A percentile compares a stretch with the other conserved stretches of the same genome.
phyloP scores from a whole-genome alignment of 2,329 filamentous ascomycete species.

The Lasiodiplodia gonubiensis region DNA sequence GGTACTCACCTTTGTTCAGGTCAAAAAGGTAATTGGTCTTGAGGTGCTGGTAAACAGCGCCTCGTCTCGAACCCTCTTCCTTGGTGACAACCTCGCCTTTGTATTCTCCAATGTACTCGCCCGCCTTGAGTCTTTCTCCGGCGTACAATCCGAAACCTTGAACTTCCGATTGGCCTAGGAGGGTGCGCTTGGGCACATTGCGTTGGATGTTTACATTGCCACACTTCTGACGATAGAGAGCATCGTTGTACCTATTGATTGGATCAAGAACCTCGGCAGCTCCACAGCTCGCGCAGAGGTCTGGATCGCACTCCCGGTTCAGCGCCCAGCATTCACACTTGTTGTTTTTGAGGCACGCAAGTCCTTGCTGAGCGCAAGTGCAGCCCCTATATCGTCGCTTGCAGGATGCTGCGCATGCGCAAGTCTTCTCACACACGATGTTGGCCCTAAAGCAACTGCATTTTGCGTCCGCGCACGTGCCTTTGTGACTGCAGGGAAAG shows the following conservation, averaged over 20 bases:
- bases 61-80: constrained; percentile 71
- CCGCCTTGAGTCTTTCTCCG: constrained; percentile 68
- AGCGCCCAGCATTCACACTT: constrained; percentile 72
- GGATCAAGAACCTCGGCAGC: constrained; percentile 72
- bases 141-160: constrained; percentile 79
- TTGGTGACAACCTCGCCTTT: constrained; percentile 76
- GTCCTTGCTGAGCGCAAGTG: constrained; percentile 47
- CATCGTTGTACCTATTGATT: constrained; percentile 65
- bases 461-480: constrained; percentile 62
- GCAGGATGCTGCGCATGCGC: constrained; percentile 67
- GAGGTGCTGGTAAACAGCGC: constrained; percentile 64
- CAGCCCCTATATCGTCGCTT: constrained; percentile 56
- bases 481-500: constrained; percentile 72
- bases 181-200: constrained; percentile 66
- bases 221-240: constrained; percentile 65
- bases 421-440: constrained; percentile 75
- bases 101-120: constrained; percentile 82
- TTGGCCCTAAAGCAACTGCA: constrained; percentile 68
- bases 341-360: constrained; percentile 49
- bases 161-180: constrained; percentile 73
- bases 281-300: constrained; percentile 74
- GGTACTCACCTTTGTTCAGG: constrained; percentile 52
- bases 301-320: constrained; percentile 80
- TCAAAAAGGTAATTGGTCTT: constrained; percentile 68
- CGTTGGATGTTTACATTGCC: constrained; percentile 76